Percentiles rank a stretch among this genome's conserved stretches.
phyloP scores from a whole-genome alignment of 1,139 yeast genomes.

The Suzukiozyma palmioleophila region DNA sequence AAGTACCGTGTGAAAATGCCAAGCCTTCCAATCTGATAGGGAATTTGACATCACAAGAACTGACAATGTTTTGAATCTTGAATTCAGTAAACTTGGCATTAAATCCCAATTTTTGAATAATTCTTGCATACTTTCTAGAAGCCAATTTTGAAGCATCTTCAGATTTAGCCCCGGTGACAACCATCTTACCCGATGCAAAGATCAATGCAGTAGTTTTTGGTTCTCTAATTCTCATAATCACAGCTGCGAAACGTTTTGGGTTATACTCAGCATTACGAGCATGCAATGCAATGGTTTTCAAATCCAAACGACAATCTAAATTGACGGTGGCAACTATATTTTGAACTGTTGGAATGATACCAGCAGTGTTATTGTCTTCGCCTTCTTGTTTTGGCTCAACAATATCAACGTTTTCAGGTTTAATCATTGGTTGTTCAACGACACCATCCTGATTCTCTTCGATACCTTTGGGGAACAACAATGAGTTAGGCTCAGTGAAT shows the following conservation, averaged over 20 bases:
- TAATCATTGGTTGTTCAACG: constrained; percentile 11
- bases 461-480: constrained; percentile 55
- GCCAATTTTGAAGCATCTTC: constrained; percentile 98
- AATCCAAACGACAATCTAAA: constrained; percentile 89
- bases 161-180: constrained; percentile 98
- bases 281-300: constrained; percentile 95
- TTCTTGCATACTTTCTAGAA: constrained; percentile 95
- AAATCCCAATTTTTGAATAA: constrained; percentile 95
- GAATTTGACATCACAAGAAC: constrained; percentile 97
- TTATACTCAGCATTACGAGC: constrained; percentile 99
- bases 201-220: constrained; percentile 98
- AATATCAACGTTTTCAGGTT: constrained; percentile 27
- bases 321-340: constrained; percentile 98
- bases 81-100: constrained; percentile 95
- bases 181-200: constrained; percentile 99
- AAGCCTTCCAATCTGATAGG: constrained; percentile 97
- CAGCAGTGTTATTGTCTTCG: constrained; percentile 73
- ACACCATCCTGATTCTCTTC: constrained; percentile 12
- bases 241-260: constrained; percentile 98
- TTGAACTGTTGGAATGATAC: constrained; percentile 93
- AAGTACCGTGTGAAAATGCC: constrained; percentile 97
- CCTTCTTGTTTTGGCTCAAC: constrained; percentile 38
- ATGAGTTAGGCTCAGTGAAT: constrained; percentile 64
- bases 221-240: constrained; percentile 97
- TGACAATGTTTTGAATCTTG: constrained; percentile 96